These are phyloP conservation scores for Xylaria sp. DNA, from an alignment of 2,329 filamentous ascomycete species.

Conservation along the genomic window DNA sequence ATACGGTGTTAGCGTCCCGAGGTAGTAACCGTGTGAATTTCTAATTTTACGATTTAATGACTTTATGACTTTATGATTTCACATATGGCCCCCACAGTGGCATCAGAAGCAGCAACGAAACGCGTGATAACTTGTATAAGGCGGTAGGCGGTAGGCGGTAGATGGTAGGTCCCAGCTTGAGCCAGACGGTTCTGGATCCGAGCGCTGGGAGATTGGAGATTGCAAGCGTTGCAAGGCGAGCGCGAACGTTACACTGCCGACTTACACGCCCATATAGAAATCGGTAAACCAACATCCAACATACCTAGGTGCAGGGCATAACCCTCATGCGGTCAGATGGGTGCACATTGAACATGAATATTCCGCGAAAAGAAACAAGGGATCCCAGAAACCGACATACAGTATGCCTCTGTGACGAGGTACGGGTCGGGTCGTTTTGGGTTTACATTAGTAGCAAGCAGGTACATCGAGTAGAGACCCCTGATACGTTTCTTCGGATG, in stretches of 20 bases:
- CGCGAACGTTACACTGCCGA: background rate
- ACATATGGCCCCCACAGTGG: background rate
- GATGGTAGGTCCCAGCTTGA: background rate
- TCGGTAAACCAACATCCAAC: background rate
- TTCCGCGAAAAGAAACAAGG: background rate
- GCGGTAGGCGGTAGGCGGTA: too few relatives aligned
- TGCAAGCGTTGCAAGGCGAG: background rate
- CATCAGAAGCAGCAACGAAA: background rate
- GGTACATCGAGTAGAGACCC: background rate
- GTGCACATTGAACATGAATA: background rate
- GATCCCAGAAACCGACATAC: background rate
- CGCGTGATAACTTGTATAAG: too few relatives aligned
- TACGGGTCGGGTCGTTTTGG: background rate
- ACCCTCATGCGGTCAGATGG: background rate
- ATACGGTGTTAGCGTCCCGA: background rate
- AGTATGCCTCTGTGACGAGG: background rate
- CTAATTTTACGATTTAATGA: background rate
- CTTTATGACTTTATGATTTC: background rate
- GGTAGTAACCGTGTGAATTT: background rate
- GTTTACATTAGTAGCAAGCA: background rate
- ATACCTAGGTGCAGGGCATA: background rate
- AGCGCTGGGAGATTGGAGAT: background rate
- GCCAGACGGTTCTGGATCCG: slow-evolving; percentile 14
- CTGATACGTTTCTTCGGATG: background rate
- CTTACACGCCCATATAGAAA: background rate